Base-by-base conservation (phyloP, 257 asterid species). In the Datura wrightii region DNA sequence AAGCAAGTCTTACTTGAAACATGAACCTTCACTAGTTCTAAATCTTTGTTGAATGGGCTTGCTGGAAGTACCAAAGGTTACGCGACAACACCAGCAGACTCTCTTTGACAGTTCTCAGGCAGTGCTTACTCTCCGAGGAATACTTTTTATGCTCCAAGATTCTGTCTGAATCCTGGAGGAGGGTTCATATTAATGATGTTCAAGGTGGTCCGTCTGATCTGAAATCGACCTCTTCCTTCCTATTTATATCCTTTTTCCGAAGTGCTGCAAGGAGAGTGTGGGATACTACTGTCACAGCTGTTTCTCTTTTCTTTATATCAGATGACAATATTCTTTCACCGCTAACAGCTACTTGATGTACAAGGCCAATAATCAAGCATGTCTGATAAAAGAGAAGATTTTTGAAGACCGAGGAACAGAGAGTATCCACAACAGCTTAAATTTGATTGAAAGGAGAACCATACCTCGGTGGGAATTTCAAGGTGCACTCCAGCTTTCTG, bases 371-470 rank as follows among this genome's bases (percentile, higher is more conserved):
- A 66, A 24, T 24, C 74, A 66, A 36, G 48, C 74, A 36, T 11
- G 74, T 66, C 65, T 58, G 5, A 18, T 24, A 34, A 58, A 39
- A 13, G 18, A 36, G n/a, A 19, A 36, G 42, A 66, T 13, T 66
- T 66, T 66, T 13, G 19, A 36, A 66, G 46, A 36, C 41, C 48
- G 36, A 14, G 46, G 74, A 39, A 36, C n/a, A 81, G 66, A 46
- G 8, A 7, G 66, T 59, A 78, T 67, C 90, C 69, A 67, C 85
- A 15, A 55, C 88, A 62, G 82, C 88, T 16, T 83, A 82, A 37
- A 86, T 90, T 83, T 90, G 74, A 82, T 88, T n/a, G 89, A 67
- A 79, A 90, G 79, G 87, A 89, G 83, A 86, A 92, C 90, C 2
- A 87, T 91, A 19, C 90, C 93, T 0, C 95, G 95, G 44, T 58